phyloP scores from a whole-genome alignment of 2,329 filamentous ascomycete species.

The Fonsecaea monophora region DNA sequence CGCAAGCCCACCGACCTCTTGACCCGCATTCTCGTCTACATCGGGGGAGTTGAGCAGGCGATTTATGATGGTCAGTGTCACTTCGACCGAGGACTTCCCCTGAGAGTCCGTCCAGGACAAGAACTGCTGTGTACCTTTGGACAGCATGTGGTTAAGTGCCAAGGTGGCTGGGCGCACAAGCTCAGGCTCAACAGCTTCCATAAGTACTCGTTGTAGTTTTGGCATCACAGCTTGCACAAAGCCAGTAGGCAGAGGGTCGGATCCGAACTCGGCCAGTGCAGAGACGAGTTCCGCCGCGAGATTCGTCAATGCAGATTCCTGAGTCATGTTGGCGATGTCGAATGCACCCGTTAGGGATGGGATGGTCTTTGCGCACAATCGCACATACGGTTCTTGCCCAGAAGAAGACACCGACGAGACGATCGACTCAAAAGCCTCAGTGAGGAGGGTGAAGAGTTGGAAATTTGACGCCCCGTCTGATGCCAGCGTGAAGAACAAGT shows the following conservation, averaged over 20 bases:
- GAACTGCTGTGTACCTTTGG: slow-evolving; percentile 88
- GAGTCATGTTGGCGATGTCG: slow-evolving; percentile 82
- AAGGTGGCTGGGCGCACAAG: slow-evolving; percentile 85
- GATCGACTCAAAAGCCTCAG: slow-evolving; percentile 90
- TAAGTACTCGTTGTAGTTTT: slow-evolving; percentile 81
- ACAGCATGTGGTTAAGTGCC: slow-evolving; percentile 85
- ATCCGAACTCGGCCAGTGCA: slow-evolving; percentile 80
- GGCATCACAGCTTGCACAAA: slow-evolving; percentile 87
- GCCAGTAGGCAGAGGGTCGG: slow-evolving; percentile 82
- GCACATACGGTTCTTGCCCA: slow-evolving; percentile 72
- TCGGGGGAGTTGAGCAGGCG: slow-evolving; percentile 82
- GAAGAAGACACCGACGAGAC: slow-evolving; percentile 60
- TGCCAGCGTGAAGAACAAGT: slow-evolving; percentile 85
- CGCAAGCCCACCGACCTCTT: slow-evolving; percentile 93
- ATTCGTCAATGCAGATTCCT: slow-evolving; percentile 83
- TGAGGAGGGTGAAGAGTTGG: slow-evolving; percentile 85
- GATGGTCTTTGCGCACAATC: slow-evolving; percentile 82
- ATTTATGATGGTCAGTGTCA: slow-evolving; percentile 82
- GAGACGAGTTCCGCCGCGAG: slow-evolving; percentile 85
- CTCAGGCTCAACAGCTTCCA: slow-evolving; percentile 85
- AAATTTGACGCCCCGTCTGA: slow-evolving; percentile 89
- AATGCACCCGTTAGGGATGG: slow-evolving; percentile 89
- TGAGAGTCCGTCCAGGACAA: slow-evolving; percentile 83
- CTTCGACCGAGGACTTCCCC: slow-evolving; percentile 83
- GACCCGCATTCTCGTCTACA: slow-evolving; percentile 91